Evolutionary conservation across 2,329 filamentous ascomycete genomes (phyloP).

Genomic region (Annulohypoxylon truncatum): DNA sequence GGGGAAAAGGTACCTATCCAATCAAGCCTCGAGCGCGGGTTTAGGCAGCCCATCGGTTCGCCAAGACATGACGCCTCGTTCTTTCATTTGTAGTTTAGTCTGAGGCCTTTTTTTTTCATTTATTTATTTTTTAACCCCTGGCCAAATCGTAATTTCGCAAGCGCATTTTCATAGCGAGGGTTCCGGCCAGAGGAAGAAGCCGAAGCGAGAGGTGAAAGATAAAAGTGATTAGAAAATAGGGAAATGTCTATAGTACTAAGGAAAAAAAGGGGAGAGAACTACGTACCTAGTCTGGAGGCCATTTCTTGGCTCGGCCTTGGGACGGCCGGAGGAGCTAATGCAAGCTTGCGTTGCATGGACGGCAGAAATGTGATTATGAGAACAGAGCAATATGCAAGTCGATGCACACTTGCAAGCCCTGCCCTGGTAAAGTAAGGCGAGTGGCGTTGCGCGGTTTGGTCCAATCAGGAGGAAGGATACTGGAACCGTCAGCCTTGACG

Average conservation of each 20-base stretch:
- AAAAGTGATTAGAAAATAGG: neutral
- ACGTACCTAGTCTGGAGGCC: neutral
- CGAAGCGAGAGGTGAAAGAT: slow-evolving; percentile 13
- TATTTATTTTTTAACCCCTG: neutral
- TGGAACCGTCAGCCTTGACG: slow-evolving; percentile 33
- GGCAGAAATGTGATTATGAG: slow-evolving; percentile 40
- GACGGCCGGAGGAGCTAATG: slow-evolving; percentile 35
- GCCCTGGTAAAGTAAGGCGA: slow-evolving; percentile 50
- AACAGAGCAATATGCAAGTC: slow-evolving; percentile 34
- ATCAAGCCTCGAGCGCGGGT: slow-evolving; percentile 28
- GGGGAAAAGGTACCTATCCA: slow-evolving; percentile 14
- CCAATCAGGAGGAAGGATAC: slow-evolving; percentile 42
- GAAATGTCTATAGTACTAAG: neutral
- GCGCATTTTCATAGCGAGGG: slow-evolving; percentile 15
- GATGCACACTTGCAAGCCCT: slow-evolving; percentile 42
- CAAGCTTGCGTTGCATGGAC: slow-evolving; percentile 40
- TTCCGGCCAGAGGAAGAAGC: slow-evolving; percentile 7
- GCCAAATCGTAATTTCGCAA: slow-evolving; percentile 35
- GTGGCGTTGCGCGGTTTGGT: slow-evolving; percentile 42
- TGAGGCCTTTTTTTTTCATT: neutral
- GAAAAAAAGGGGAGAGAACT: neutral
- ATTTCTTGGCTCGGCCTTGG: slow-evolving; percentile 28
- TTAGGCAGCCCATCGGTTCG: slow-evolving; percentile 16
- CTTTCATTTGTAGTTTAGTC: slow-evolving; percentile 3
- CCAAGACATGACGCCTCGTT: slow-evolving; percentile 13